These are phyloP conservation scores for Sordaria brevicollis DNA, from an alignment of 495 filamentous ascomycete species.

Conservation along the genomic window DNA sequence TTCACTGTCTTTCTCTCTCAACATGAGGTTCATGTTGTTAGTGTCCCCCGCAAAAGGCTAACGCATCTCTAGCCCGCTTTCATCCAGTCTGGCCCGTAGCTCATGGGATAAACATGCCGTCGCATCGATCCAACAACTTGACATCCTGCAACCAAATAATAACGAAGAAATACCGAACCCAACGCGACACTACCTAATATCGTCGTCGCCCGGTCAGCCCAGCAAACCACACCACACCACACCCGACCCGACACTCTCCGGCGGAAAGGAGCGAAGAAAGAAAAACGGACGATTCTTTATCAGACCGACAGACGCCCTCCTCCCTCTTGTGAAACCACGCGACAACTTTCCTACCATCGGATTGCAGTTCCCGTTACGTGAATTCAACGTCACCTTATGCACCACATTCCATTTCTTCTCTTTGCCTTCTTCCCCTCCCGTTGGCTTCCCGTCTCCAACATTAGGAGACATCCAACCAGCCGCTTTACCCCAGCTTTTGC, in stretches of 20 bases:
- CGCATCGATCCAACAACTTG: neutral
- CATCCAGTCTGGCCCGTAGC: neutral
- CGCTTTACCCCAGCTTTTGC: neutral
- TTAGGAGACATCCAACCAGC: neutral
- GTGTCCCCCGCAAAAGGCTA: neutral
- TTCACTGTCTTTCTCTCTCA: neutral
- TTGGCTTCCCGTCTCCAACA: neutral
- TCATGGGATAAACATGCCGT: neutral
- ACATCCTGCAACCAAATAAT: neutral
- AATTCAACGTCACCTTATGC: neutral
- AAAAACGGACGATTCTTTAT: neutral
- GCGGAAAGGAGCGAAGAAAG: neutral
- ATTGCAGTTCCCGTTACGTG: neutral
- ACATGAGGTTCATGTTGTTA: neutral
- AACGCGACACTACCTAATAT: neutral
- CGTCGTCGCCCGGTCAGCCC: too few relatives aligned
- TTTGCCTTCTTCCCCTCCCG: neutral
- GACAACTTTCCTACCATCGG: neutral
- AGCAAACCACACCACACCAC: neutral
- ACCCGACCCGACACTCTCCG: too few relatives aligned
- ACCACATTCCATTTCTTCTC: neutral
- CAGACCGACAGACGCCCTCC: neutral
- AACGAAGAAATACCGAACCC: neutral
- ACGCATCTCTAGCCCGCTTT: neutral
- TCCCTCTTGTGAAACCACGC: neutral